phyloP scores from a whole-genome alignment of 2,329 filamentous ascomycete species.

The Epichloe typhina region DNA sequence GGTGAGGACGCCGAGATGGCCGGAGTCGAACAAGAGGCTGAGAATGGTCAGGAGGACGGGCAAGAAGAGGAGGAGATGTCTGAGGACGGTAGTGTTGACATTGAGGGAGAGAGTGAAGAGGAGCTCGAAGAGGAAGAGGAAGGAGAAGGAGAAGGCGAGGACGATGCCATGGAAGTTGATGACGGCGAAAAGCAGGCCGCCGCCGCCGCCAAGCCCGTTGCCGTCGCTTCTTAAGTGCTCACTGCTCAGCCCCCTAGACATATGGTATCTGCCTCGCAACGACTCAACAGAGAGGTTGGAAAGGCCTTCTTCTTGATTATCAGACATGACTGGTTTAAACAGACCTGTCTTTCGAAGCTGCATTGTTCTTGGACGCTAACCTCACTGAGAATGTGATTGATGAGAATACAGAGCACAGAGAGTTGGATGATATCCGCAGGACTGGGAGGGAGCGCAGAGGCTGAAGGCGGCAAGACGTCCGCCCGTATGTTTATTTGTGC shows the following conservation, averaged over 20 bases:
- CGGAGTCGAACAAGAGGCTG: conserved; percentile 42
- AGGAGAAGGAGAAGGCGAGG: conserved; percentile 22
- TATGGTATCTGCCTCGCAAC: not conserved
- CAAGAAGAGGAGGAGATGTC: conserved; percentile 55
- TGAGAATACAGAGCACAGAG: not conserved
- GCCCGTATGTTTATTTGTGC: not conserved
- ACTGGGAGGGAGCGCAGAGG: not conserved
- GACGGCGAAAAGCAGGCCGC: conserved; percentile 21
- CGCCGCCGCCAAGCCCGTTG: conserved; percentile 21
- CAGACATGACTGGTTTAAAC: not conserved
- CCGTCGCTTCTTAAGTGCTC: conserved; percentile 19
- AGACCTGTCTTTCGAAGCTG: not conserved
- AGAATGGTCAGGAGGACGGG: conserved; percentile 22
- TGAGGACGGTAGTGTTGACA: conserved; percentile 65
- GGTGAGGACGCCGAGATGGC: conserved; percentile 67
- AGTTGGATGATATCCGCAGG: not conserved
- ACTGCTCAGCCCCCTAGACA: not conserved
- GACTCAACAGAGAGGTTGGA: not conserved
- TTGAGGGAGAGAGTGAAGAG: conserved; percentile 64
- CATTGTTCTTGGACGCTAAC: not conserved
- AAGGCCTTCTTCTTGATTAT: not conserved
- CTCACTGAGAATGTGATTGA: not conserved
- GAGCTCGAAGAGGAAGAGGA: conserved; percentile 55
- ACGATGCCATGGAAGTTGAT: conserved; percentile 40
- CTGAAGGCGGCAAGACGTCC: not conserved